Percentiles rank a stretch among this genome's conserved stretches.
Evolutionary conservation across 1,284 basidiomycete genomes (phyloP).

Genomic region (Pseudozyma pruni): DNA sequence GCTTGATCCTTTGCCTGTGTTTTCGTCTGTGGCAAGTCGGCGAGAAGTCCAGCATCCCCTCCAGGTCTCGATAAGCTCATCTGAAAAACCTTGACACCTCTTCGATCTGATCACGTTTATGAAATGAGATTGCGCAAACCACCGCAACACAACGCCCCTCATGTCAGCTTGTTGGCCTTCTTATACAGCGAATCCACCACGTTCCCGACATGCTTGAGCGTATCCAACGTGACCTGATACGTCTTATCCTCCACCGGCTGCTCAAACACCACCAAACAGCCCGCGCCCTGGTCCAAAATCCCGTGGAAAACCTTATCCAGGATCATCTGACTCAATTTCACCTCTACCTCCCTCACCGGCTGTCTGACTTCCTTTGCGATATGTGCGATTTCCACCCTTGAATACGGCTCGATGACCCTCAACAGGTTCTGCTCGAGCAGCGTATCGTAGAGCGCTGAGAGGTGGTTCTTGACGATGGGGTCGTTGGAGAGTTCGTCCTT

Average conservation of each 20-base stretch:
- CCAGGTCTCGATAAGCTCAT: too few relatives aligned
- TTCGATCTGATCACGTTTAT: too few relatives aligned
- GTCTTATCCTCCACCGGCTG: slow-evolving; percentile 82
- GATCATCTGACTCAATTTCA: slow-evolving; percentile 98
- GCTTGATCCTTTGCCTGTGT: too few relatives aligned
- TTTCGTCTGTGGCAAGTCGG: too few relatives aligned
- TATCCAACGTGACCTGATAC: slow-evolving; percentile 86
- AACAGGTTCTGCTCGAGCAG: slow-evolving; percentile 93
- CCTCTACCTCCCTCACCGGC: slow-evolving; percentile 89
- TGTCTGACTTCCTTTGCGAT: slow-evolving; percentile 90
- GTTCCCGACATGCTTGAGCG: slow-evolving; percentile 86
- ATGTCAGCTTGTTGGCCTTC: slow-evolving; percentile 56
- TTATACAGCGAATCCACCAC: slow-evolving; percentile 91
- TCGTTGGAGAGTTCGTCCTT: slow-evolving; percentile 90
- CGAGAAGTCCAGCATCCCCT: too few relatives aligned
- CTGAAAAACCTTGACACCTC: background rate
- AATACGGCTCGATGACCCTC: slow-evolving; percentile 94
- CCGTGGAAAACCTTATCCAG: slow-evolving; percentile 93
- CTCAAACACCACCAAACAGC: slow-evolving; percentile 90
- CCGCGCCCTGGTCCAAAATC: slow-evolving; percentile 92
- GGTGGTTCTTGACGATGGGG: slow-evolving; percentile 90
- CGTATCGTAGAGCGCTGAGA: slow-evolving; percentile 92
- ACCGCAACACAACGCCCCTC: background rate
- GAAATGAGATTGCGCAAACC: background rate
- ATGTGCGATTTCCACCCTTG: slow-evolving; percentile 87